phyloP scores from a whole-genome alignment of 129 eudicot genomes.

The Centella asiatica region DNA sequence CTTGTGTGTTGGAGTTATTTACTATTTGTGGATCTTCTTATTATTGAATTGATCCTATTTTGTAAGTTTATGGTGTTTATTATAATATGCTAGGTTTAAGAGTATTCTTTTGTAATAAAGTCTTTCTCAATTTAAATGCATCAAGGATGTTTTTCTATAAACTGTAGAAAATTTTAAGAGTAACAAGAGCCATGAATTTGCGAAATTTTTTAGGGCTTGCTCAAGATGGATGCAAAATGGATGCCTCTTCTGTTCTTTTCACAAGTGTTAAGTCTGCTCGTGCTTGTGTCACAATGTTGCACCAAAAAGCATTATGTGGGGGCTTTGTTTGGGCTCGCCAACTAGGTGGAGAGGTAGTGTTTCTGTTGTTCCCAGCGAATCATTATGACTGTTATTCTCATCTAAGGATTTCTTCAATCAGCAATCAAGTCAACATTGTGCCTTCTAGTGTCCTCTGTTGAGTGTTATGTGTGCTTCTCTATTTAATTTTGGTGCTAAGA shows the following conservation, averaged over 20 bases:
- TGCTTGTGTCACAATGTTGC: conserved; percentile 69
- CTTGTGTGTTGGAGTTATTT: too few species aligned
- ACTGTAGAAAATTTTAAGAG: too few species aligned
- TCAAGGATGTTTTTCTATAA: too few species aligned
- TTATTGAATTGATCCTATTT: too few species aligned
- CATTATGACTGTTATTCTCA: background rate
- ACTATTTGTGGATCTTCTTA: too few species aligned
- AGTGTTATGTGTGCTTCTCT: background rate
- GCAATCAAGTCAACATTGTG: background rate
- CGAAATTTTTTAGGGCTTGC: conserved; percentile 51
- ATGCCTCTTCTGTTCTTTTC: conserved; percentile 74
- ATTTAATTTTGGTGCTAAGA: background rate
- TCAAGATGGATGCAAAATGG: conserved; percentile 82
- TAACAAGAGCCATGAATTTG: conserved; percentile 1
- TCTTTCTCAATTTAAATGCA: too few species aligned
- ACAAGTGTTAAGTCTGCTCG: conserved; percentile 90
- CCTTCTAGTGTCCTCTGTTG: too few species aligned
- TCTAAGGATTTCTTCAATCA: background rate
- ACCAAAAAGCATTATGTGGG: conserved; percentile 60
- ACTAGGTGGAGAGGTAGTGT: conserved; percentile 91
- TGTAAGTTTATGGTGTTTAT: too few species aligned
- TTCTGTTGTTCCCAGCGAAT: background rate
- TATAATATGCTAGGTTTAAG: background rate
- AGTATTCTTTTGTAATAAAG: background rate
- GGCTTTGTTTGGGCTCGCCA: conserved; percentile 87